Base-by-base conservation (phyloP, 768 basidiomycete genomes). In the Russula brevipes region DNA sequence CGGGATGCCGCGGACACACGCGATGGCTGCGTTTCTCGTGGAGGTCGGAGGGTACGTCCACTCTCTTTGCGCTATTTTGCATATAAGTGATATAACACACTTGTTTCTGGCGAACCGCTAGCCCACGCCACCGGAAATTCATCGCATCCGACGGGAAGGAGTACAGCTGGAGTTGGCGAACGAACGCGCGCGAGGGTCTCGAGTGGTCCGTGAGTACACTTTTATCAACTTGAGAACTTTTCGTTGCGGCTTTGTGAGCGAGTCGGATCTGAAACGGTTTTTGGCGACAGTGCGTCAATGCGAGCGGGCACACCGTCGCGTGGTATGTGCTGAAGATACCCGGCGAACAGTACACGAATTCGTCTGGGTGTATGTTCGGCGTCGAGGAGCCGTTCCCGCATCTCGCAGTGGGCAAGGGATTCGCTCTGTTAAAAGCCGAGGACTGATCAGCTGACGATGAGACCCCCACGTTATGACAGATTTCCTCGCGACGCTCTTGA, bases 181-280 rank as follows among this genome's bases (percentile, higher is more conserved):
- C 75, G 24, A 75, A 54, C 41, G 55, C 53, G 9, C 38, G 75
- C 31, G 73, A 73, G 12, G 79, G 81, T 57, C 79, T 84, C 58
- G 87, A 88, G 67, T 89, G 86, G 85, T 82, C 82, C 30, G 87
- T 86, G 66, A 69, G 84, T 77, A n/a, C 6, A 16, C 31, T 1
- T 24, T 16, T 24, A 24, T 24, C 1, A 24, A 24, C 24, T 24
- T 24, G 24, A 24, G 24, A 24, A 24, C 24, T 24, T 24, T 24
- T 24, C 24, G 24, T 1, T 1, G 24, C 24, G 24, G 24, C 24
- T 24, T 1, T 24, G 24, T 24, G 24, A 24, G 24, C 24, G 24
- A 24, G 24, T 24, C 24, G 24, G 24, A 24, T 24, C 24, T 24
- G 24, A 24, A 24, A 17, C 16, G 31, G 54, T 16, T 9, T 16